Base-by-base conservation (phyloP, 1,284 basidiomycete species). In the Megacollybia platyphylla region DNA sequence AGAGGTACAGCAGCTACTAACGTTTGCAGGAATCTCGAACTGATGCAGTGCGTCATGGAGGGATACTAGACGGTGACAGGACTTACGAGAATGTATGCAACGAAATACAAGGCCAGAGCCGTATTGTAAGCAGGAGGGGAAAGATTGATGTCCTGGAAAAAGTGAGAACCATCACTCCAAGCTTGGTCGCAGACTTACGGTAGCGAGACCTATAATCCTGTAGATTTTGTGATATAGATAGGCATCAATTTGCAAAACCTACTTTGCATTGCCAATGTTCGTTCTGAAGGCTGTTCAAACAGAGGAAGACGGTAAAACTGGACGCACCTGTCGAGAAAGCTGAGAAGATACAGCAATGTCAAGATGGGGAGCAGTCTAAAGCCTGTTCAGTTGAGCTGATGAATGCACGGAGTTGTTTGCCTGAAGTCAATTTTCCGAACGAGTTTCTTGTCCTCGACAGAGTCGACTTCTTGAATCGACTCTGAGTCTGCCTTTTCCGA, bases 191-290 rank as follows among this genome's bases (percentile, higher is more conserved):
- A 15, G 20, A 42, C 44, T 43, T 49, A 70, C 70, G 2, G 61
- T 62, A 20, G 61, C 61, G 34, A 73, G 54, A 20, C 70, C 70
- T 47, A 69, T 56, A 32, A 74, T 62, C 52, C 69, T 73, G 43
- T 8, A 46, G 7, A 18, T 44, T 15, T 41, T 39, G n/a, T 24
- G 20, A 43, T 24, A 10, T 40, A 39, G 40, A 1, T 44, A 27
- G 35, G 39, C 10, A 17, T 45, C 17, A 45, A 17, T 31, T 24
- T 30, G 53, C 51, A 48, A 3, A 51, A 52, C 61, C 55, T 49
- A 72, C 71, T 67, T 76, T 18, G 79, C 78, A 58, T 81, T 82
- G 31, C 76, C 79, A 48, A 85, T 73, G 52, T 81, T 83, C 27
- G 77, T 70, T 39, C 70, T 73, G 20, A 24, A 41, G 26, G 40